Evolutionary conservation across 2,329 filamentous ascomycete species (phyloP).

Genomic region (Amauroascus niger): DNA sequence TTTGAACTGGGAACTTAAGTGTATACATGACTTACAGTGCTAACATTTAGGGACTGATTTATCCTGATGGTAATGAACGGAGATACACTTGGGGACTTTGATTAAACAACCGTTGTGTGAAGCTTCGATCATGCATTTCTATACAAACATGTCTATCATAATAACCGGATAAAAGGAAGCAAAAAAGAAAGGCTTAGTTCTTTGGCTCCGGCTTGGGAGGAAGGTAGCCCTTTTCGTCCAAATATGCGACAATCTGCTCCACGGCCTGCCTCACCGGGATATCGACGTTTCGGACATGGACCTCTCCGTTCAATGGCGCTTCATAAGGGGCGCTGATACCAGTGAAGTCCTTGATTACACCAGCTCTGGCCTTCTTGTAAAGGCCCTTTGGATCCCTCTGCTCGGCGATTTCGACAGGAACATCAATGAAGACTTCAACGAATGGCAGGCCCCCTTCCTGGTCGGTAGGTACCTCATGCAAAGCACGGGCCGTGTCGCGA

Average conservation of each 20-base stretch:
- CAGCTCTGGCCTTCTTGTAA: conserved; percentile 91
- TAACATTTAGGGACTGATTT: not conserved
- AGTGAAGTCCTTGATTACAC: conserved; percentile 95
- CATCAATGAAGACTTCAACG: conserved; percentile 87
- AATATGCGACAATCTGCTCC: conserved; percentile 68
- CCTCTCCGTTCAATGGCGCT: conserved; percentile 73
- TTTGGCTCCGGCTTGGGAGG: conserved; percentile 27
- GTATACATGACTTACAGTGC: not conserved
- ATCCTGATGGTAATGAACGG: not conserved
- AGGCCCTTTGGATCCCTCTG: conserved; percentile 92
- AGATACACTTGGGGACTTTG: not conserved
- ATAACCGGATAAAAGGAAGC: not conserved
- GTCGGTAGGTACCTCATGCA: conserved; percentile 55
- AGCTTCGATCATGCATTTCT: conserved; percentile 10
- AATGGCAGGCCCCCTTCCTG: conserved; percentile 67
- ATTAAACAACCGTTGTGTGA: not conserved
- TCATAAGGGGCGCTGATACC: conserved; percentile 94
- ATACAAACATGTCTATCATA: conserved; percentile 12
- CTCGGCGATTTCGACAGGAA: conserved; percentile 85
- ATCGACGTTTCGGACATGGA: conserved; percentile 74
- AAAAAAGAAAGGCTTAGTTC: conserved; percentile 13
- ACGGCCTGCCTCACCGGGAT: conserved; percentile 83
- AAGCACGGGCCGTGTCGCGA: conserved; percentile 65
- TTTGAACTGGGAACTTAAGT: not conserved
- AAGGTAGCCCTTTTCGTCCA: conserved; percentile 58